phyloP scores from a whole-genome alignment of 768 basidiomycete genomes.

The Baorangia bicolor region DNA sequence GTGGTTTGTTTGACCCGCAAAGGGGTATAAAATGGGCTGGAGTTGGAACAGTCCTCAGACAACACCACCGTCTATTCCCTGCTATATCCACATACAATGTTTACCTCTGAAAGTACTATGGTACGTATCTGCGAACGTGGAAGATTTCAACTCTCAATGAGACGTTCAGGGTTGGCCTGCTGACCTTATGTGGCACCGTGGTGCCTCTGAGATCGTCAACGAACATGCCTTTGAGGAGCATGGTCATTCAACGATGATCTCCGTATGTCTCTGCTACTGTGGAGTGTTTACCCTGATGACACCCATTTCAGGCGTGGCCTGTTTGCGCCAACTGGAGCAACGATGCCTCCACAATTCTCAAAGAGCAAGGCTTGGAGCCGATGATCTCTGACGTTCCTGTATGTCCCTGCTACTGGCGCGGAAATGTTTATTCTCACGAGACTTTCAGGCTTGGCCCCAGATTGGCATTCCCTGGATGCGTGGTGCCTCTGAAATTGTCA shows the following conservation, averaged over 20 bases:
- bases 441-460: background rate
- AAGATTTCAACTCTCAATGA: background rate
- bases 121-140: background rate
- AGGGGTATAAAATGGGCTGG: background rate
- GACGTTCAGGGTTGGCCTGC: background rate
- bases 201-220: background rate
- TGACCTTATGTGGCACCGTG: background rate
- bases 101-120: background rate
- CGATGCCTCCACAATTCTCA: no score
- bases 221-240: background rate
- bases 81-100: background rate
- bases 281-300: no score
- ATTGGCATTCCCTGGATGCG: background rate
- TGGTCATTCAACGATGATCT: no score
- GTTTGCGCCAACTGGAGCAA: no score
- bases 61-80: background rate
- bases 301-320: no score
- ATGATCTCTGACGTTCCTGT: no score
- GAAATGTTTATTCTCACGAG: background rate
- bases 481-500: background rate
- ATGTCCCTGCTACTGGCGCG: background rate
- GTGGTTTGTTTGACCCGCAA: background rate
- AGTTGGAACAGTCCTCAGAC: no score
- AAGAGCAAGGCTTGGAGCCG: no score
- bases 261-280: no score